These are phyloP conservation scores for Phytopythium montanum DNA, from an alignment of 352 stramenopile species.

Conservation along the genomic window DNA sequence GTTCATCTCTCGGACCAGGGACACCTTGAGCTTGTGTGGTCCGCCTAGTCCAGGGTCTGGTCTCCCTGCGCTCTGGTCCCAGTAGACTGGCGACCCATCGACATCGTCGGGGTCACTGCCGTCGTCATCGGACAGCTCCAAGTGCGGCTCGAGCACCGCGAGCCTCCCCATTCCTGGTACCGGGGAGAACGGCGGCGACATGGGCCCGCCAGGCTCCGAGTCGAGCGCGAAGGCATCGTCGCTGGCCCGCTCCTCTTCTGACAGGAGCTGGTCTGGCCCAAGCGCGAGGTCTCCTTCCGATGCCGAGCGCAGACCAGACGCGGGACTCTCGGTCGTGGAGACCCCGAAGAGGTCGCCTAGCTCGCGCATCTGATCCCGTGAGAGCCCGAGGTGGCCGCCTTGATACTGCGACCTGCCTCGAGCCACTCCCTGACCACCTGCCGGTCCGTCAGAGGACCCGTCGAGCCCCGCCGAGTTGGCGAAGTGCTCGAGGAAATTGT, in stretches of 20 bases:
- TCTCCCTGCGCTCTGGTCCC: background rate
- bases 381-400: constrained; percentile 17
- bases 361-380: constrained; percentile 42
- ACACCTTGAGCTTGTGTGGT: constrained; percentile 6
- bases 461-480: background rate
- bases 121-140: constrained; percentile 1
- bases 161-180: background rate
- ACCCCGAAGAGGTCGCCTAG: constrained; percentile 52
- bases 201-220: background rate
- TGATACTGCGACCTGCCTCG: background rate
- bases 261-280: background rate
- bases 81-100: background rate
- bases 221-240: constrained; percentile 5
- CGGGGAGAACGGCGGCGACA: constrained; percentile 27
- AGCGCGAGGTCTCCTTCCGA: background rate
- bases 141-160: constrained; percentile 3
- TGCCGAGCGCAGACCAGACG: background rate
- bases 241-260: constrained; percentile 3
- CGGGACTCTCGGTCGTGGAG: constrained; percentile 7
- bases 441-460: background rate
- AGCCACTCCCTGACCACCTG: background rate
- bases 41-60: background rate
- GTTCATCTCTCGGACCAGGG: constrained; percentile 37
- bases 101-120: background rate
- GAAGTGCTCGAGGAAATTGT: constrained; percentile 69